Conservation (phyloP, 192 early-diverging fungal species). For the Gigaspora rosea region DNA sequence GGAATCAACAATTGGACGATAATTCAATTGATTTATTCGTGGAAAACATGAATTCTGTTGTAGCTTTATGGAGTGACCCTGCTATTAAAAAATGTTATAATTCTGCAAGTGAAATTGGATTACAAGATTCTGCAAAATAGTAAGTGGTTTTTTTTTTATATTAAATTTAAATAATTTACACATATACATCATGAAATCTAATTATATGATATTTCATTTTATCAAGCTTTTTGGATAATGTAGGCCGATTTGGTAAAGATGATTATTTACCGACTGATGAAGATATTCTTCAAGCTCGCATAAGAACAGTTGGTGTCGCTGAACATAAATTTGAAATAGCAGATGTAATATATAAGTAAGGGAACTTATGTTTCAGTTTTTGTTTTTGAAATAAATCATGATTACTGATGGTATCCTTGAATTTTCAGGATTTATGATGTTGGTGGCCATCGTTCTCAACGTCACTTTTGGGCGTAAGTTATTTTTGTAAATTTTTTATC, state of each 20-base stretch:
- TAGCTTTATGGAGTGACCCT: constrained; percentile 47
- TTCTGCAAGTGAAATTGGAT: constrained; percentile 40
- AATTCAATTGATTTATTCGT: constrained; percentile 41
- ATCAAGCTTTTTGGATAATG: constrained; percentile 50
- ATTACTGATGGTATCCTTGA: not conserved
- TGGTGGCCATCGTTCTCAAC: constrained; percentile 64
- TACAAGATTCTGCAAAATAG: constrained; percentile 55
- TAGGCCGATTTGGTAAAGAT: constrained; percentile 50
- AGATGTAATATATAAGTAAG: constrained; percentile 50
- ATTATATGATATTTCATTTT: not conserved
- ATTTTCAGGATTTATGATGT: constrained; percentile 68
- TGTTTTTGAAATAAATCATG: not conserved
- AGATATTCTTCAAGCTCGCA: constrained; percentile 69
- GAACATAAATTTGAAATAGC: constrained; percentile 69
- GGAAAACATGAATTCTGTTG: constrained; percentile 43
- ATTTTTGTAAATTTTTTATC: constrained; percentile 6
- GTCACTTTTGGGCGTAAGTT: constrained; percentile 68
- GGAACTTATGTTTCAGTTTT: not conserved
- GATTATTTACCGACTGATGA: constrained; percentile 64
- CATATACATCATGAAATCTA: not conserved
- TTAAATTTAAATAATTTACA: not conserved
- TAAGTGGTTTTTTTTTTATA: constrained; percentile 28
- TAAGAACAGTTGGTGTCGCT: constrained; percentile 71
- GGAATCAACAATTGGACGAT: constrained; percentile 42
- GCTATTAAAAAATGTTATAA: constrained; percentile 40